Evolutionary conservation across 805 yeast genomes (phyloP).

Genomic region (Yarrowia keelungensis): DNA sequence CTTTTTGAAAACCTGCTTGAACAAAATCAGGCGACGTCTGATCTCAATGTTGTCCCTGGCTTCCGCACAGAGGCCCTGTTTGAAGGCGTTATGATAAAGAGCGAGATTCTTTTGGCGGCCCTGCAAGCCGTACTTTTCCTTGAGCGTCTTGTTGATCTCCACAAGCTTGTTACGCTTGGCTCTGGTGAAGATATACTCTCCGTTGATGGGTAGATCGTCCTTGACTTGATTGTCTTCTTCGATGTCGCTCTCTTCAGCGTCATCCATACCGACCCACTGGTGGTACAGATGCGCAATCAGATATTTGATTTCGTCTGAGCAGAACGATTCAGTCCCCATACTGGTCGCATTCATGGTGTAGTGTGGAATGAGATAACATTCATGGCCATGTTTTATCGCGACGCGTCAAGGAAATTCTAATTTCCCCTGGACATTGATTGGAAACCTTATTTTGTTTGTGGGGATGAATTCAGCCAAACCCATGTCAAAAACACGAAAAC

Average conservation of each 20-base stretch:
- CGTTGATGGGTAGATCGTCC: too few species aligned
- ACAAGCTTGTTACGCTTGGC: not conserved
- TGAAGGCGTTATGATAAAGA: not conserved
- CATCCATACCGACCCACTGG: not conserved
- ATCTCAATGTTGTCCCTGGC: too few species aligned
- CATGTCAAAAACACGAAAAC: too few species aligned
- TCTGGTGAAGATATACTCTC: not conserved
- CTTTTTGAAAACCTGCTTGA: not conserved
- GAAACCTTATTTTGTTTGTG: too few species aligned
- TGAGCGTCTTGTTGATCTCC: not conserved
- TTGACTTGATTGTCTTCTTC: too few species aligned
- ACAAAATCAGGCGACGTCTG: too few species aligned
- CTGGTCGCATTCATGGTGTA: not conserved
- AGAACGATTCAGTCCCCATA: not conserved
- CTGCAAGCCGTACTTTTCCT: not conserved
- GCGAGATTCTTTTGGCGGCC: not conserved
- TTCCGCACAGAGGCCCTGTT: not conserved
- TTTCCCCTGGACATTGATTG: too few species aligned
- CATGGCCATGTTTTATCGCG: too few species aligned
- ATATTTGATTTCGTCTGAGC: not conserved
- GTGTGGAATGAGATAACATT: not conserved
- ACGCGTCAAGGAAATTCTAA: too few species aligned
- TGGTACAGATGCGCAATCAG: not conserved
- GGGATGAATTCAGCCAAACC: too few species aligned
- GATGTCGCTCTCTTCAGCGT: not conserved